Conservation (phyloP, 2,329 filamentous ascomycete species). For the Mycogone perniciosa region DNA sequence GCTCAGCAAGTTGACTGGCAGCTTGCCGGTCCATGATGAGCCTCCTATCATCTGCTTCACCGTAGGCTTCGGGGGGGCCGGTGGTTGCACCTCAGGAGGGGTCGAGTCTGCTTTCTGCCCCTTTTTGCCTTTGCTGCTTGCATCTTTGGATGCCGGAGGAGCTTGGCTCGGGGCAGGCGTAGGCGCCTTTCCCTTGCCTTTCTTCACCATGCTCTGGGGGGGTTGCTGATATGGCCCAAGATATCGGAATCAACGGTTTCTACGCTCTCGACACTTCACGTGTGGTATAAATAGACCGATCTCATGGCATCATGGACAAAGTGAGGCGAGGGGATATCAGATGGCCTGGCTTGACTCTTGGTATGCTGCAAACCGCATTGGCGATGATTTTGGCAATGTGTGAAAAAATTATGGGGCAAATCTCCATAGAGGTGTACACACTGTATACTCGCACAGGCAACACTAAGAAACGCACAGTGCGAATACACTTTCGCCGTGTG, state of each 20-base stretch:
- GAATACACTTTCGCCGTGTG: too few species aligned
- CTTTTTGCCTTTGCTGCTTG: constrained; percentile 35
- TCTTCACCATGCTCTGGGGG: constrained; percentile 40
- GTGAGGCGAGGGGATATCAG: too few species aligned
- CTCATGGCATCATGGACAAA: too few species aligned
- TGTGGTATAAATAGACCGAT: too few species aligned
- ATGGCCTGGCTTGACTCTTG: too few species aligned
- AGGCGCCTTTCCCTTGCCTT: constrained; percentile 46
- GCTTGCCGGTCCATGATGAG: constrained; percentile 93
- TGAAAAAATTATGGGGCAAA: too few species aligned
- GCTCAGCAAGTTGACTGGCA: constrained; percentile 86
- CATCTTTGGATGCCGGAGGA: constrained; percentile 39
- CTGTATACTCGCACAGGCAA: too few species aligned
- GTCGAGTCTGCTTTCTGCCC: constrained; percentile 26
- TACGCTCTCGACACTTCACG: too few species aligned
- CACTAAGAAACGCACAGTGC: too few species aligned
- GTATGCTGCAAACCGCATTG: too few species aligned
- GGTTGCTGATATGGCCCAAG: background rate
- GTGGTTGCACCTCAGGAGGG: constrained; percentile 27
- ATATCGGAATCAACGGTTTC: background rate
- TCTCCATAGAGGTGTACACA: too few species aligned
- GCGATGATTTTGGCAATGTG: too few species aligned
- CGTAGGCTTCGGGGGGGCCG: constrained; percentile 52
- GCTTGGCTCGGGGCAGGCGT: constrained; percentile 25
- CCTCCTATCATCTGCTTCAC: constrained; percentile 83